These are phyloP conservation scores for Herpetospermum pedunculosum DNA, from an alignment of 306 rosid genomes.

Conservation along the genomic window DNA sequence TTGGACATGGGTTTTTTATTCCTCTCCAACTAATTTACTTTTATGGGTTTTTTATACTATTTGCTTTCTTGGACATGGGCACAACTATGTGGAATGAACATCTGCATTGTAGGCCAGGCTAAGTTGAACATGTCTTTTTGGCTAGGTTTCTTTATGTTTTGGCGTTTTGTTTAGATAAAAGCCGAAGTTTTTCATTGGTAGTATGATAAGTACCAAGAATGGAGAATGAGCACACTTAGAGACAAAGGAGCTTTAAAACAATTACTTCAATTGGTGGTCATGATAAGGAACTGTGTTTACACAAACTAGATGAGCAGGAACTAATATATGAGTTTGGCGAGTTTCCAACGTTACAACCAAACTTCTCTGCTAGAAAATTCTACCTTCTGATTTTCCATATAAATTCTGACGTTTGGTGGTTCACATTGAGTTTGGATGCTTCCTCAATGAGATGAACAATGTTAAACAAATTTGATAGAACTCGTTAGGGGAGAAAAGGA, in stretches of 20 bases:
- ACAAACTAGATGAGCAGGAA: background rate
- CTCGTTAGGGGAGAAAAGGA: too few species aligned
- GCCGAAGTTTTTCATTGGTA: background rate
- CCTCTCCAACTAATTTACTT: too few species aligned
- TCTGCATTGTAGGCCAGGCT: background rate
- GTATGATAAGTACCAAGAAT: background rate
- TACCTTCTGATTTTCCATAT: background rate
- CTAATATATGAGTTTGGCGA: background rate
- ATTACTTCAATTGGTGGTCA: background rate
- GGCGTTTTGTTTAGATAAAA: background rate
- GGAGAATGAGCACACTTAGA: background rate
- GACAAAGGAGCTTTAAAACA: background rate
- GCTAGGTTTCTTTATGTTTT: background rate
- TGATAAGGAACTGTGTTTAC: background rate
- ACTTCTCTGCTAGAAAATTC: background rate
- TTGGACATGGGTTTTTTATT: too few species aligned
- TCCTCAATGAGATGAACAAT: too few species aligned
- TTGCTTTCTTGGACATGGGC: background rate
- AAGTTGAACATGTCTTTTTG: background rate
- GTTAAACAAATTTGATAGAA: too few species aligned
- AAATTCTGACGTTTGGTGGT: too few species aligned
- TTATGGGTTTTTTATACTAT: background rate
- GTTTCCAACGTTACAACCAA: background rate
- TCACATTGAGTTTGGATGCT: too few species aligned
- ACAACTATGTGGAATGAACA: background rate